Evolutionary conservation across 352 stramenopile genomes (phyloP).

Genomic region (Globisporangium viniferum): DNA sequence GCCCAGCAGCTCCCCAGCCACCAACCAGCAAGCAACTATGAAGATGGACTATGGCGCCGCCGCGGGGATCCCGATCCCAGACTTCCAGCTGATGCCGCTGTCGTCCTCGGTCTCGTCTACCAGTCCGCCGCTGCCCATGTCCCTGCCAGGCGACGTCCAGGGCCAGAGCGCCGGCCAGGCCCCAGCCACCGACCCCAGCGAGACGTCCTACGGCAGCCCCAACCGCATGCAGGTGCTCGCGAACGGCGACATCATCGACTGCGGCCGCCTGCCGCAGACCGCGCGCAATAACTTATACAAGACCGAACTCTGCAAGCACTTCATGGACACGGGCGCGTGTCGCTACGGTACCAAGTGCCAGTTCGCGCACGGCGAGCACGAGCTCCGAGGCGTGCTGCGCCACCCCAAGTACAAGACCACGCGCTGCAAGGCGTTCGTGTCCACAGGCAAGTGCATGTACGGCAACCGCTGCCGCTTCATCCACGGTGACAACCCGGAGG

Average conservation of each 20-base stretch:
- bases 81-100: conserved; percentile 4
- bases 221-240: conserved; percentile 76
- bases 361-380: conserved; percentile 85
- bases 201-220: conserved; percentile 38
- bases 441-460: conserved; percentile 86
- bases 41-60: conserved; percentile 16
- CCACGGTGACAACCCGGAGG: conserved; percentile 51
- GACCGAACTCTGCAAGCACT: conserved; percentile 91
- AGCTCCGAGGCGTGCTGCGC: conserved; percentile 81
- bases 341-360: conserved; percentile 89
- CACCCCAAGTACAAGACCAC: conserved; percentile 92
- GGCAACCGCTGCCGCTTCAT: conserved; percentile 88
- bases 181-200: neutral
- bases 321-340: conserved; percentile 80
- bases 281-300: conserved; percentile 90
- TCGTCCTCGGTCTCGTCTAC: neutral
- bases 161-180: conserved; percentile 16
- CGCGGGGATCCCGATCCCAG: conserved; percentile 1
- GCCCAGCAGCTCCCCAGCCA: neutral
- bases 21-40: conserved; percentile 1
- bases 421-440: conserved; percentile 85
- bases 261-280: conserved; percentile 63
- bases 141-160: neutral
- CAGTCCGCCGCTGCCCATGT: neutral
- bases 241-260: conserved; percentile 87